Base-by-base conservation (phyloP, 2,329 filamentous ascomycete genomes). In the Aspergillus felis region DNA sequence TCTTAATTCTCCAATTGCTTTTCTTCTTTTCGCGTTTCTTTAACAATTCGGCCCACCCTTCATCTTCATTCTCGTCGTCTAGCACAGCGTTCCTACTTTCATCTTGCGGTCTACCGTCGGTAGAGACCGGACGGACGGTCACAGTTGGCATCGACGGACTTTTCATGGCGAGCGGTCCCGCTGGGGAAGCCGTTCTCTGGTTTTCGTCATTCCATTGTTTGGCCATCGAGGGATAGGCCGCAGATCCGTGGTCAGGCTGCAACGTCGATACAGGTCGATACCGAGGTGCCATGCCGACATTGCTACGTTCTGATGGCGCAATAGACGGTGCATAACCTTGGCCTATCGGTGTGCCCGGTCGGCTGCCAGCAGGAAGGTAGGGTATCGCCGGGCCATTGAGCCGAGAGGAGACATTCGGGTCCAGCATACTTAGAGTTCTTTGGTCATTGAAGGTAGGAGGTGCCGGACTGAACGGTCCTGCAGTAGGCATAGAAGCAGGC, bases 241-340 rank as follows among this genome's bases (percentile, higher is more conserved):
- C 66, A 3, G 75, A 58, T 5, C 66, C 66, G 4, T 63, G 61
- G 6, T 75, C 72, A 9, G 73, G 69, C 7, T 78, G 80, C 55
- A 82, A 79, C 46, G 88, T 87, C 0, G 90, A 92, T 0, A 97
- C 93, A 1, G 94, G 92, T 49, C 94, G 85, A 76, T 99, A 99
- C 48, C 94, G 87, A 32, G 91, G 88, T 8, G 94, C 92, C 53
- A 96, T 82, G 17, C 94, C 94, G 60, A 97, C 80, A 72, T 95
- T 97, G 80, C 92, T 97, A 60, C 94, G 88, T 77, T 97, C 94
- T 4, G 91, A 96, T 1, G 94, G 94, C 2, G 94, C 93, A 64
- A 99, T 96, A 0, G 93, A 97, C 1, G 92, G 87, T 1, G 92
- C 84, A 74, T 97, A 97, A 8, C 83, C 74, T 57, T 65, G 64